These are phyloP conservation scores for Venturia oleaginea DNA, from an alignment of 2,329 filamentous ascomycete species.

Conservation along the genomic window DNA sequence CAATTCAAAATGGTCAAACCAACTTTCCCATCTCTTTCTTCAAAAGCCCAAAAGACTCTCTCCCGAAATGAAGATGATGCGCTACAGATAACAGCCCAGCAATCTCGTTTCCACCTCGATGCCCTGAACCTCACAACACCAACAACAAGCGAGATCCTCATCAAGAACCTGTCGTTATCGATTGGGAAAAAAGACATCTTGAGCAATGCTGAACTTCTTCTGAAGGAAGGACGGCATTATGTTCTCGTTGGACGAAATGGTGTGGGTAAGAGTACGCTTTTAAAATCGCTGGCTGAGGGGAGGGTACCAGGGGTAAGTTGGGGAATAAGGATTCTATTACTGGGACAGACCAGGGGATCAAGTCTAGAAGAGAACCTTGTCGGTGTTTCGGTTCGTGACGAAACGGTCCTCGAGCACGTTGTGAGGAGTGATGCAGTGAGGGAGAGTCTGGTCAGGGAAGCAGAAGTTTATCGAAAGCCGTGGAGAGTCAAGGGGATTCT, in stretches of 20 bases:
- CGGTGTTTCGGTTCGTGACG: conserved; percentile 18
- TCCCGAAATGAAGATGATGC: not conserved
- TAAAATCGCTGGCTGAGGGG: conserved; percentile 68
- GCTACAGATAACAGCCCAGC: conserved; percentile 26
- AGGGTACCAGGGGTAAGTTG: conserved; percentile 57
- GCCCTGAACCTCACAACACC: conserved; percentile 26
- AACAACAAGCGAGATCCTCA: conserved; percentile 30
- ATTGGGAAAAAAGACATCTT: conserved; percentile 59
- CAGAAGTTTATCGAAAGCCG: conserved; percentile 51
- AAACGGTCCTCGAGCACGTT: conserved; percentile 57
- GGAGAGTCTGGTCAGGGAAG: conserved; percentile 52
- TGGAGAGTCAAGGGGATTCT: conserved; percentile 46
- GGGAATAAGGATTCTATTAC: conserved; percentile 26
- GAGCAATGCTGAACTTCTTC: conserved; percentile 56
- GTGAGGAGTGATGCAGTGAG: conserved; percentile 42
- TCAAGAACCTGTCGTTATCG: conserved; percentile 64
- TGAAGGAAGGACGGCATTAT: conserved; percentile 67
- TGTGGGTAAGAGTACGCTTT: conserved; percentile 68
- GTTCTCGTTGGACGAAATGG: conserved; percentile 74
- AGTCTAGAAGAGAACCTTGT: conserved; percentile 26
- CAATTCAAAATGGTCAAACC: not conserved
- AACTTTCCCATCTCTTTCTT: not conserved
- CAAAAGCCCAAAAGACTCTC: not conserved
- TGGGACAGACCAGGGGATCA: conserved; percentile 25
- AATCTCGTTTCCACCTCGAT: conserved; percentile 30